Percentiles rank a stretch among this genome's conserved stretches.
Conservation (phyloP, 768 basidiomycete genomes). For the Fistulinella prunicolor region DNA sequence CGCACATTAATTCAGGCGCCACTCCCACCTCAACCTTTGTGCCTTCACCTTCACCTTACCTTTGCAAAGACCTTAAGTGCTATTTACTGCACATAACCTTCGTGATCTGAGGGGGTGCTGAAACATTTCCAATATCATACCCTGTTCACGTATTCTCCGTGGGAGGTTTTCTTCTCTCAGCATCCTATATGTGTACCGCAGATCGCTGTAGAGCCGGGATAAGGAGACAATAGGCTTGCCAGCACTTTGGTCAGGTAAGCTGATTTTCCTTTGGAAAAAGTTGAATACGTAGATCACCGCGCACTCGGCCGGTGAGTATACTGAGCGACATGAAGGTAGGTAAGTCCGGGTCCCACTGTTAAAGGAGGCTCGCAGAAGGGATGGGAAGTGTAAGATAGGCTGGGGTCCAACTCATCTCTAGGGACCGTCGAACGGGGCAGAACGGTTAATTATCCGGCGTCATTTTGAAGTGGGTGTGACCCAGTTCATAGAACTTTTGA, state of each 20-base stretch:
- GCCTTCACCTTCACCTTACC: conserved; percentile 6
- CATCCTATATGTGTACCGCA: conserved; percentile 22
- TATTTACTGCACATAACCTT: conserved; percentile 35
- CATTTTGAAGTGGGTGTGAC: conserved; percentile 58
- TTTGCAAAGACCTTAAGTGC: conserved; percentile 35
- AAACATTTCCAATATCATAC: conserved; percentile 14
- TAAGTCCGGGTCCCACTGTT: conserved; percentile 27
- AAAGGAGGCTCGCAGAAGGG: conserved; percentile 26
- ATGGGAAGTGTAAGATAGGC: conserved; percentile 36
- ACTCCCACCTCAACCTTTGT: background rate
- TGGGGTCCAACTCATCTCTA: conserved; percentile 52
- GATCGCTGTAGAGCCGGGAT: conserved; percentile 28
- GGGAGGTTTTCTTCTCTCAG: background rate
- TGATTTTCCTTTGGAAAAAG: conserved; percentile 41
- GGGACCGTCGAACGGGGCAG: conserved; percentile 51
- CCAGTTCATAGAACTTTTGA: conserved; percentile 54
- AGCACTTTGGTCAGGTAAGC: conserved; percentile 21
- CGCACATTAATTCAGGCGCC: background rate
- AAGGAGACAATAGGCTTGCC: conserved; percentile 26
- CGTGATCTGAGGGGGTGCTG: conserved; percentile 33
- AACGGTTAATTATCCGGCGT: conserved; percentile 48
- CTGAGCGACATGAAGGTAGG: conserved; percentile 40
- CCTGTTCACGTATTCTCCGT: background rate
- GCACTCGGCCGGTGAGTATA: conserved; percentile 44
- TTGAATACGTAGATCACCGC: conserved; percentile 47